These are phyloP conservation scores for Trichosporon asahii DNA, from an alignment of 1,284 basidiomycete genomes.

Conservation along the genomic window DNA sequence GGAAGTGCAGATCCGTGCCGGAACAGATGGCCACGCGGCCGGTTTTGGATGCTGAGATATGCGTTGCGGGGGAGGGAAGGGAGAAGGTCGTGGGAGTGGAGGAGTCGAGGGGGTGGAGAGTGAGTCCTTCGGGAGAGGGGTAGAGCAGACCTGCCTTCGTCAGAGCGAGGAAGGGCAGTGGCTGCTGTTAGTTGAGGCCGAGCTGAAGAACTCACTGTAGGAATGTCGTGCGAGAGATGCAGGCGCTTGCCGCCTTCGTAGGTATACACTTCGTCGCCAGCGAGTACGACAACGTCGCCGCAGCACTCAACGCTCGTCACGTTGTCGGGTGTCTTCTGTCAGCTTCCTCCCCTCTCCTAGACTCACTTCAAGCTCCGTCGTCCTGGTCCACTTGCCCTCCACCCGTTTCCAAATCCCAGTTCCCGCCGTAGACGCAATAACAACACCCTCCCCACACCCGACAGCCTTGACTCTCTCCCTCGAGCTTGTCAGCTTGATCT, in stretches of 20 bases:
- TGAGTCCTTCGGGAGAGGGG: neutral
- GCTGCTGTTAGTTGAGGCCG: neutral
- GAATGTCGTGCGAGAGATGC: neutral
- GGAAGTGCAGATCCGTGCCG: neutral
- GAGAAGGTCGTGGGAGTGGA: neutral
- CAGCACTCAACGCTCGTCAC: neutral
- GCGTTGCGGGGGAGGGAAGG: neutral
- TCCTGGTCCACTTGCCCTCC: conserved; percentile 11
- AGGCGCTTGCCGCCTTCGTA: conserved; percentile 9
- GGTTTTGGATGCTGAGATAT: neutral
- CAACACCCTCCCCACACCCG: conserved; percentile 6
- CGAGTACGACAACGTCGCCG: conserved; percentile 5
- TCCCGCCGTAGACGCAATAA: neutral
- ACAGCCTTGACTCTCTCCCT: conserved; percentile 5
- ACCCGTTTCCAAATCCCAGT: neutral
- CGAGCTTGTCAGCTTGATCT: conserved; percentile 11
- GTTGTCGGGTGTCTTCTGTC: neutral
- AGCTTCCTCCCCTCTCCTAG: neutral
- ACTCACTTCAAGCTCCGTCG: conserved; percentile 14
- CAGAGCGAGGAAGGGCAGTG: neutral
- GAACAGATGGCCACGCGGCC: neutral
- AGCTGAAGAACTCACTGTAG: neutral
- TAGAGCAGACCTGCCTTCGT: neutral
- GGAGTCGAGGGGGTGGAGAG: neutral
- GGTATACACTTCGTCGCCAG: conserved; percentile 8